These are phyloP conservation scores for Blumeriella jaapii DNA, from an alignment of 2,329 filamentous ascomycete species.

Conservation along the genomic window DNA sequence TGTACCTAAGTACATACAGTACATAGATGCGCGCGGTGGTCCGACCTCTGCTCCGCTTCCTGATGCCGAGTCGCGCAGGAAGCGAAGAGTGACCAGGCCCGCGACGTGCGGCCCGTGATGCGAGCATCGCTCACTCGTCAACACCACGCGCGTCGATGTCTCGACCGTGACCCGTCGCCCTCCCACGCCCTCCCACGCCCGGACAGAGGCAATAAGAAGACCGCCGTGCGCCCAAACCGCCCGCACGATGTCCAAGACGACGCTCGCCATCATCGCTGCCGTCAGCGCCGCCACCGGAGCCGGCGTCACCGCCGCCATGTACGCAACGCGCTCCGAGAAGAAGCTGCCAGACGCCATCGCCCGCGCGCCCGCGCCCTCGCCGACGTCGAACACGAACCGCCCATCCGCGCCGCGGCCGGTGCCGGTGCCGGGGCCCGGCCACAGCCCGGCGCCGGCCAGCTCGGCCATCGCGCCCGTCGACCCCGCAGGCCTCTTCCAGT, in stretches of 20 bases:
- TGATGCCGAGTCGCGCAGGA: no score
- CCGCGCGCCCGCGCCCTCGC: slow-evolving; percentile 19
- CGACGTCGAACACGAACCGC: slow-evolving; percentile 19
- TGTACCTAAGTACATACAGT: no score
- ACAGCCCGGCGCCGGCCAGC: slow-evolving; percentile 19
- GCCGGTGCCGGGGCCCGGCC: slow-evolving; percentile 21
- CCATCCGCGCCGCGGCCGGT: no score
- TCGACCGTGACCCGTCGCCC: slow-evolving; percentile 16
- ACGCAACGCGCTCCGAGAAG: slow-evolving; percentile 42
- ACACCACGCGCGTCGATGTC: slow-evolving; percentile 18
- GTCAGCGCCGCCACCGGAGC: slow-evolving; percentile 68
- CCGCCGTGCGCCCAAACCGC: slow-evolving; percentile 3
- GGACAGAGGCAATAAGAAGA: slow-evolving; percentile 17
- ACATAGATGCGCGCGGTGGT: no score
- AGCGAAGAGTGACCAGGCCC: no score
- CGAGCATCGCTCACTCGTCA: slow-evolving; percentile 12
- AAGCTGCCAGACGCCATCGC: slow-evolving; percentile 28
- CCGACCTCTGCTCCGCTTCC: no score
- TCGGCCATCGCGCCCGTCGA: slow-evolving; percentile 46
- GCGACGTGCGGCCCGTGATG: slow-evolving; percentile 11
- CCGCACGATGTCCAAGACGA: slow-evolving; percentile 63
- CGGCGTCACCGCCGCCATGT: slow-evolving; percentile 58
- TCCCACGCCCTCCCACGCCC: slow-evolving; percentile 1
- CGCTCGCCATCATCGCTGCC: slow-evolving; percentile 63
- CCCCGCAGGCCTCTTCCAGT: slow-evolving; percentile 67